These are phyloP conservation scores for Vitis riparia DNA, from an alignment of 164 flowering plant genomes.

Conservation along the genomic window DNA sequence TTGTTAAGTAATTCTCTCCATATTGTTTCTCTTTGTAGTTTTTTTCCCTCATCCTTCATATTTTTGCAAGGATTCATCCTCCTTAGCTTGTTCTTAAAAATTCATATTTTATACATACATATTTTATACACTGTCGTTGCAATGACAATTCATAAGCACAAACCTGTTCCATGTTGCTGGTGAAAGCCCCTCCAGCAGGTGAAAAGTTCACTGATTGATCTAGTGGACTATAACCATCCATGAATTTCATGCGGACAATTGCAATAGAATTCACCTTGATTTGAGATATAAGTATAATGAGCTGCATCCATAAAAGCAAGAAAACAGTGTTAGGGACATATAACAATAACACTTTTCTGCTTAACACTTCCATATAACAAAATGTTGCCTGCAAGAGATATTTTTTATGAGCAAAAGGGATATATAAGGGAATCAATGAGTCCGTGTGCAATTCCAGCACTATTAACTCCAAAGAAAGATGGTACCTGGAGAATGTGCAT, in stretches of 20 bases:
- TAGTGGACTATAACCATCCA: conserved; percentile 25
- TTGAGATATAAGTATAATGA: conserved; percentile 65
- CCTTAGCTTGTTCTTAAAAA: too few species aligned
- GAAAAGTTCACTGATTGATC: conserved; percentile 22
- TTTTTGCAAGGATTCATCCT: too few species aligned
- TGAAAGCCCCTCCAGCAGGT: conserved; percentile 26
- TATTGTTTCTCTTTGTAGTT: too few species aligned
- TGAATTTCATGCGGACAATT: conserved; percentile 63
- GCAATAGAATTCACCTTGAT: conserved; percentile 84
- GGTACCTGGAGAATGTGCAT: too few species aligned
- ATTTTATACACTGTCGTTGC: neutral
- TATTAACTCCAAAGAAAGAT: too few species aligned
- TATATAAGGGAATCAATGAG: too few species aligned
- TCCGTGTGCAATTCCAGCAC: too few species aligned
- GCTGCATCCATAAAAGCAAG: conserved; percentile 43
- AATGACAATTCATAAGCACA: neutral
- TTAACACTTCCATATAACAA: too few species aligned
- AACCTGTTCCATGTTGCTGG: conserved; percentile 74
- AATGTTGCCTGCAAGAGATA: too few species aligned
- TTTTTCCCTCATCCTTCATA: too few species aligned
- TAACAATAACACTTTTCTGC: neutral
- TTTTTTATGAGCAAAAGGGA: too few species aligned
- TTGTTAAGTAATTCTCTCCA: too few species aligned
- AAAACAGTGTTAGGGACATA: neutral
- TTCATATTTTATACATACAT: neutral